These are phyloP conservation scores for Lipomyces yamadae DNA, from an alignment of 805 yeast genomes.

Conservation along the genomic window DNA sequence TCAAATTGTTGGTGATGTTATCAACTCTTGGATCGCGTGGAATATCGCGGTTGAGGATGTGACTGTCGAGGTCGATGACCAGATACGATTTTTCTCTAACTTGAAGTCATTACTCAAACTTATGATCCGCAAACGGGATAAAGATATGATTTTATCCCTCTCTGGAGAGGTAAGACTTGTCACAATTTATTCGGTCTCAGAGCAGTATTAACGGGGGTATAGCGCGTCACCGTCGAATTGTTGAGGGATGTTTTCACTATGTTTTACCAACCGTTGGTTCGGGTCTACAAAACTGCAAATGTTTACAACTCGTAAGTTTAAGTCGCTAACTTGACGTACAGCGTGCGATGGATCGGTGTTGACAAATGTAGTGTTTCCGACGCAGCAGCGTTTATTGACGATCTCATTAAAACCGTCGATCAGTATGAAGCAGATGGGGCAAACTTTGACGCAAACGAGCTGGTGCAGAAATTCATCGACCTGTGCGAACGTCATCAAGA, in stretches of 20 bases:
- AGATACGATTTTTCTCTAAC: slow-evolving; percentile 35
- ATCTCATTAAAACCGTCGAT: slow-evolving; percentile 64
- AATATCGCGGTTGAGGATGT: slow-evolving; percentile 44
- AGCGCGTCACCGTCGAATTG: slow-evolving; percentile 77
- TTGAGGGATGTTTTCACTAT: slow-evolving; percentile 73
- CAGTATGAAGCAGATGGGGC: slow-evolving; percentile 55
- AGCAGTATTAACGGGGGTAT: slow-evolving; percentile 60
- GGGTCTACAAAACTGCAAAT: slow-evolving; percentile 67
- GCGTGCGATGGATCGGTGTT: not conserved
- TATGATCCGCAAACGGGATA: slow-evolving; percentile 72
- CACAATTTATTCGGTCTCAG: not conserved
- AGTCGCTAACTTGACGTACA: not conserved
- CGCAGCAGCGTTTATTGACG: slow-evolving; percentile 68
- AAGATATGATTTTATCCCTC: slow-evolving; percentile 60
- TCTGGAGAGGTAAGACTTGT: slow-evolving; percentile 28
- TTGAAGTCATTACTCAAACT: slow-evolving; percentile 67
- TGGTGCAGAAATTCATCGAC: slow-evolving; percentile 68
- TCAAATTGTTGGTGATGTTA: slow-evolving; percentile 40
- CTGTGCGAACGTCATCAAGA: slow-evolving; percentile 75
- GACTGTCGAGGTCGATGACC: slow-evolving; percentile 32
- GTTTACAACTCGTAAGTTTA: slow-evolving; percentile 56
- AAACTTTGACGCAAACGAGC: slow-evolving; percentile 59
- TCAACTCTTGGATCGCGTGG: slow-evolving; percentile 46
- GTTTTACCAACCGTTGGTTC: slow-evolving; percentile 75
- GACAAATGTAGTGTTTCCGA: slow-evolving; percentile 52